These are phyloP conservation scores for Fragaria iinumae DNA, from an alignment of 306 rosid species.

Conservation along the genomic window DNA sequence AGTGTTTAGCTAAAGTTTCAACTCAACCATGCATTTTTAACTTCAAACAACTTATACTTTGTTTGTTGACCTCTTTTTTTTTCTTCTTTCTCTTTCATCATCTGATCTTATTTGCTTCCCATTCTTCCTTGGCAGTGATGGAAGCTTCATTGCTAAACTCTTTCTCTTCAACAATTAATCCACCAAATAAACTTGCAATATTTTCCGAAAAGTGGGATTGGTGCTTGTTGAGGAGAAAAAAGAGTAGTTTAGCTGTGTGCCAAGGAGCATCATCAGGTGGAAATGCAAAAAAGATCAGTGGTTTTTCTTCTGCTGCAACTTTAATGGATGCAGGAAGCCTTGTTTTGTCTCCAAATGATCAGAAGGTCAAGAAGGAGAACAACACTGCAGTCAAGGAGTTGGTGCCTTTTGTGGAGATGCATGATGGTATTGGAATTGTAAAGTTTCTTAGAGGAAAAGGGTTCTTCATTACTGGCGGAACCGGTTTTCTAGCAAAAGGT, in stretches of 20 bases:
- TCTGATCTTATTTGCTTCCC: neutral
- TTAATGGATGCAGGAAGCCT: slow-evolving; percentile 64
- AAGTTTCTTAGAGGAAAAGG: slow-evolving; percentile 74
- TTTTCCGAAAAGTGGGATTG: slow-evolving; percentile 30
- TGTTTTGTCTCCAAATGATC: slow-evolving; percentile 52
- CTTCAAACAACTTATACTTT: slow-evolving; percentile 23
- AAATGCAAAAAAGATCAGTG: slow-evolving; percentile 45
- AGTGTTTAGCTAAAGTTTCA: slow-evolving; percentile 47
- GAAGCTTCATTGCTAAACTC: slow-evolving; percentile 55
- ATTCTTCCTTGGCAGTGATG: slow-evolving; percentile 41
- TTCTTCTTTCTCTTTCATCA: slow-evolving; percentile 8
- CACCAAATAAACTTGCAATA: slow-evolving; percentile 30
- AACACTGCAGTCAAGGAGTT: slow-evolving; percentile 54
- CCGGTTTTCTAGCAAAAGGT: slow-evolving; percentile 98
- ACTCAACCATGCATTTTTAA: slow-evolving; percentile 44
- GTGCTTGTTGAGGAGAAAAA: slow-evolving; percentile 40
- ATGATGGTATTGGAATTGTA: slow-evolving; percentile 78
- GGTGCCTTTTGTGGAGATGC: slow-evolving; percentile 58
- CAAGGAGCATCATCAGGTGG: slow-evolving; percentile 48
- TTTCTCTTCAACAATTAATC: slow-evolving; percentile 32
- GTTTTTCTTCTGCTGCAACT: slow-evolving; percentile 45
- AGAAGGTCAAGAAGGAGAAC: slow-evolving; percentile 38
- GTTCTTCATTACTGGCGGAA: slow-evolving; percentile 80
- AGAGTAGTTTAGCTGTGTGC: slow-evolving; percentile 37
- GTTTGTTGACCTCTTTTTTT: slow-evolving; percentile 20